Evolutionary conservation across 768 basidiomycete genomes (phyloP), one percentile per base, ranked within the genome.

Genomic region (Xerocomellus intermedius): DNA sequence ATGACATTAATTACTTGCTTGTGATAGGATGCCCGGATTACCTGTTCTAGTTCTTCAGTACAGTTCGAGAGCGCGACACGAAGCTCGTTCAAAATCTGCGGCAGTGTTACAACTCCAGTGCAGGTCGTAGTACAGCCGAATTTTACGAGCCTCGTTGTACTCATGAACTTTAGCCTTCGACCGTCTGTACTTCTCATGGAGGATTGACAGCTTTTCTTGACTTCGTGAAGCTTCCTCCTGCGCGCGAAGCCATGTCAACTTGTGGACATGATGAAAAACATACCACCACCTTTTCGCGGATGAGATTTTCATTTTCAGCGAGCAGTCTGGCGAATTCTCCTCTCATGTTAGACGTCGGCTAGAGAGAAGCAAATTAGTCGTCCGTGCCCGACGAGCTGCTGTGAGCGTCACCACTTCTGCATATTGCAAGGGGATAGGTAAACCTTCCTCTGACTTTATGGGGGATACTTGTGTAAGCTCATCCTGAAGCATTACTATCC

Each of bases 21-120:
- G 35, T 32, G 28, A 39, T 28, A 38, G 13, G 21, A 12, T 12
- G 14, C 2, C 5, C 36, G 14, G 36, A 50, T 46, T 12, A 58
- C 62, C 54, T 67, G 62, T 36, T 64, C 69, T 24, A 64, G 57
- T 52, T 69, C 65, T 45, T 58, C 37, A 30, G 42, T 44, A 45
- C 50, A 56, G 12, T 55, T 55, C 2, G 39, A 46, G 46, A 71
- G 60, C 9, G 58, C 47, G n/a, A 9, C 41, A 44, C 63, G 59
- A 41, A 71, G 57, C 26, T 63, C 62, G 4, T 57, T 43, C 48
- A 62, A 21, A 28, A 60, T 37, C 67, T 71, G 47, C 42, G 22
- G 30, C 6, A 43, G 7, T 22, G 42, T 55, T 41, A 58, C 24
- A 17, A 42, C 35, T 50, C 45, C 17, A 7, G 24, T 41, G 32